These are phyloP conservation scores for Apocynum venetum DNA, from an alignment of 257 asterid species.

Conservation along the genomic window DNA sequence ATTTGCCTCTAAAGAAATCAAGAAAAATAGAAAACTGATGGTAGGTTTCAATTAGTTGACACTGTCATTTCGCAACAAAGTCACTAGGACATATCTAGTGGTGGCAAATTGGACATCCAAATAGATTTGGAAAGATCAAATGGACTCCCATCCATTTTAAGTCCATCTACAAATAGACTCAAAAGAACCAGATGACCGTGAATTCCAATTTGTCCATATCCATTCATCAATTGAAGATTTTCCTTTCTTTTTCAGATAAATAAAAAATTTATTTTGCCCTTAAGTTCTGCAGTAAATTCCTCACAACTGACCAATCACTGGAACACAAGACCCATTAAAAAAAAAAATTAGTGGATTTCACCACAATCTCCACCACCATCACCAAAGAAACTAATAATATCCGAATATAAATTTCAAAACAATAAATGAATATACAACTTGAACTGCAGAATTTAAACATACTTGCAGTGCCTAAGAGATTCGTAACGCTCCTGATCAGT, in stretches of 20 bases:
- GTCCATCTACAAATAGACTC: neutral
- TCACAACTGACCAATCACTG: neutral
- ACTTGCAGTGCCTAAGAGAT: conserved; percentile 98
- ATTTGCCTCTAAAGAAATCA: neutral
- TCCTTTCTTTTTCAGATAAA: neutral
- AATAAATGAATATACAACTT: neutral
- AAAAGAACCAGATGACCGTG: neutral
- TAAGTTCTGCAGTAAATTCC: no score
- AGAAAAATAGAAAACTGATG: neutral
- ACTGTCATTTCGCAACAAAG: neutral
- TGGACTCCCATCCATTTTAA: neutral
- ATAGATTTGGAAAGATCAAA: neutral
- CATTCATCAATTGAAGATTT: neutral
- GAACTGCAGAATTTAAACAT: neutral
- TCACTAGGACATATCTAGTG: neutral
- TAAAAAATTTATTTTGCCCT: no score
- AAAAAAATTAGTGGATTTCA: neutral
- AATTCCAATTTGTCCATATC: neutral
- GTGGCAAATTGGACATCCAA: neutral
- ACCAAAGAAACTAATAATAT: neutral
- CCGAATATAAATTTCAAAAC: neutral
- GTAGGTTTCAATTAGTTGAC: neutral
- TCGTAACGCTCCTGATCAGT: conserved; percentile 79
- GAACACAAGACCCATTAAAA: neutral
- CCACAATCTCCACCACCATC: neutral